Conservation (phyloP, 352 stramenopile genomes). For the Pythium sp. region DNA sequence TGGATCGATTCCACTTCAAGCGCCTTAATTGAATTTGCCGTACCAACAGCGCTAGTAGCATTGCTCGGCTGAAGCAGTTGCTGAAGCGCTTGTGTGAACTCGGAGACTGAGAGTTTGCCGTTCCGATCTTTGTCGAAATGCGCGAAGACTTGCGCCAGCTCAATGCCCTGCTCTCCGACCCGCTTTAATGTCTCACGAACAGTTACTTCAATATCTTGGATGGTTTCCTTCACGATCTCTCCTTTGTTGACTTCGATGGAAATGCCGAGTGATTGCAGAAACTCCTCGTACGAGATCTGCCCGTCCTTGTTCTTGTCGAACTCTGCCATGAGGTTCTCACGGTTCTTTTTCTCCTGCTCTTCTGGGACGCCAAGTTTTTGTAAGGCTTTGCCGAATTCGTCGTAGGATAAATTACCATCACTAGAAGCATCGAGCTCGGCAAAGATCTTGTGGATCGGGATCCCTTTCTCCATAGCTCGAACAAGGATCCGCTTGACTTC, state of each 20-base stretch:
- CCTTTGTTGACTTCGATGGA: constrained; percentile 40
- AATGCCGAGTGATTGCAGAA: constrained; percentile 59
- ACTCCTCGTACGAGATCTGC: constrained; percentile 77
- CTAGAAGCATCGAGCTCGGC: constrained; percentile 53
- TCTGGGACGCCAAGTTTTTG: constrained; percentile 44
- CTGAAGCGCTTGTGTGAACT: constrained; percentile 52
- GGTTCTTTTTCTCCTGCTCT: constrained; percentile 14
- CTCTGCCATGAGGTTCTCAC: constrained; percentile 34
- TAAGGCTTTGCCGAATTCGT: constrained; percentile 53
- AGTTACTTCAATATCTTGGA: constrained; percentile 41
- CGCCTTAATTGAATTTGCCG: constrained; percentile 20
- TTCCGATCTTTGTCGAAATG: constrained; percentile 70
- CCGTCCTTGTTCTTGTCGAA: constrained; percentile 65
- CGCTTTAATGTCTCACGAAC: constrained; percentile 49
- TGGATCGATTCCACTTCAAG: constrained; percentile 44
- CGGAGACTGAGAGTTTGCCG: constrained; percentile 47
- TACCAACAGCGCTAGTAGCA: constrained; percentile 1
- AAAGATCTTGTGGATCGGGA: constrained; percentile 66
- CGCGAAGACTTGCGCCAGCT: constrained; percentile 57
- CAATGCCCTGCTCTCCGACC: constrained; percentile 43
- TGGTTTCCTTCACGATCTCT: constrained; percentile 38
- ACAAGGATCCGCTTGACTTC: constrained; percentile 54
- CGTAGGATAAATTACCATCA: constrained; percentile 54
- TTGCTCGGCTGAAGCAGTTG: constrained; percentile 32
- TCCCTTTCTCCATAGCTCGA: constrained; percentile 52